These are phyloP conservation scores for Volvariella surrecta DNA, from an alignment of 1,284 basidiomycete genomes.

Conservation along the genomic window DNA sequence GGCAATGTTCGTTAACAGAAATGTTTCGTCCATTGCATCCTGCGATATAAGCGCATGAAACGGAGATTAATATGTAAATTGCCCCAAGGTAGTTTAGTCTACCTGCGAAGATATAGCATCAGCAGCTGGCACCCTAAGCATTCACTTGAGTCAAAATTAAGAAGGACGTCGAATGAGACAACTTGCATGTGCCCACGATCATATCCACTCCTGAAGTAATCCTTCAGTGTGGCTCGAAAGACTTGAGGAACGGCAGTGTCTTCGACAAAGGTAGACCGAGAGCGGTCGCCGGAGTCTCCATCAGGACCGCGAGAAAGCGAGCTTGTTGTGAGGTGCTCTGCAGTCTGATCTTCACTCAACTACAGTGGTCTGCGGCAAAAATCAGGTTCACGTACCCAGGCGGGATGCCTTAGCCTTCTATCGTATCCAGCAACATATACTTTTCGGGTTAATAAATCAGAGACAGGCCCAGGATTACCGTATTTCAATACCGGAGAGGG, in stretches of 20 bases:
- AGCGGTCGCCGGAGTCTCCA: conserved; percentile 49
- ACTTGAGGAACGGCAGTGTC: conserved; percentile 70
- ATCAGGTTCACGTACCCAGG: conserved; percentile 59
- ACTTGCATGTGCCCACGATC: conserved; percentile 94
- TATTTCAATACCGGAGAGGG: conserved; percentile 47
- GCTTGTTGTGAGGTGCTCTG: conserved; percentile 81
- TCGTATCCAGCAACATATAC: conserved; percentile 92
- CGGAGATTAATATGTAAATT: background rate
- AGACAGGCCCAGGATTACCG: conserved; percentile 78
- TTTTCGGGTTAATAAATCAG: conserved; percentile 71
- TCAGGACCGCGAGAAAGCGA: conserved; percentile 47
- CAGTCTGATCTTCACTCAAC: no score
- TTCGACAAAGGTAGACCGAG: conserved; percentile 81
- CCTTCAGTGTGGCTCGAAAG: conserved; percentile 83
- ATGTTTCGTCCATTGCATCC: conserved; percentile 96
- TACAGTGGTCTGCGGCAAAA: background rate
- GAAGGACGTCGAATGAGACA: conserved; percentile 1
- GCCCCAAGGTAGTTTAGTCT: background rate
- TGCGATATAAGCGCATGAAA: no score
- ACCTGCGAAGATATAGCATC: conserved; percentile 86
- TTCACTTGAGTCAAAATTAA: conserved; percentile 3
- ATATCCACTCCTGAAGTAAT: conserved; percentile 93
- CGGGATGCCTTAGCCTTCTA: conserved; percentile 81
- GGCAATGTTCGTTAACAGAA: conserved; percentile 91
- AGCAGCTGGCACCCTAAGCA: conserved; percentile 85